Conservation (phyloP, 176 grass and related monocot genomes). For the Rhipidocladum racemiflorum region DNA sequence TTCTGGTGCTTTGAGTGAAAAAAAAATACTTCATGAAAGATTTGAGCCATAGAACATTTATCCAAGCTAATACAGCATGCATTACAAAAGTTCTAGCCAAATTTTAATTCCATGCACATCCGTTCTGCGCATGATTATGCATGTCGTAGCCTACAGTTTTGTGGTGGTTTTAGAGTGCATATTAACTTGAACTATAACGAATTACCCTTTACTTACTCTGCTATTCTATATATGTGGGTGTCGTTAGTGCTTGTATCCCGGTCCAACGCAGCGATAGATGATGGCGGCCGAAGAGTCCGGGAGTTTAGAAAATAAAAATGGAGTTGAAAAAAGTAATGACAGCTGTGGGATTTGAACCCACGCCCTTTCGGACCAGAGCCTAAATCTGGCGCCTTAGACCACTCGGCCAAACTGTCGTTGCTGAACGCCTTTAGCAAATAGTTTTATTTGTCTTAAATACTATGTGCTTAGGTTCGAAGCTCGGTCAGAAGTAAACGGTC, state of each 20-base stretch:
- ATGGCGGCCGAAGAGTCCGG: background rate
- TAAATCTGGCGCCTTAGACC: conserved; percentile 99
- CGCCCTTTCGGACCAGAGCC: conserved; percentile 99
- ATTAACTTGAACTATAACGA: background rate
- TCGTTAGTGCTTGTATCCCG: background rate
- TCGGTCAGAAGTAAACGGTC: background rate
- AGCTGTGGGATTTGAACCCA: conserved; percentile 99
- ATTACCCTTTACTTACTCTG: background rate
- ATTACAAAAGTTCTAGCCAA: background rate
- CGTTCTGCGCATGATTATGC: background rate
- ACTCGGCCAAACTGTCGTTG: conserved; percentile 87
- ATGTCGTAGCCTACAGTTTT: background rate
- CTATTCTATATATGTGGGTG: background rate
- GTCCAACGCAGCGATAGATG: background rate
- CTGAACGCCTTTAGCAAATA: accelerated
- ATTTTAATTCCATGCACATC: background rate
- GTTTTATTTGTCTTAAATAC: too few species aligned
- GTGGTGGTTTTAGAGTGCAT: background rate
- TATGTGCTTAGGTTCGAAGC: too few species aligned
- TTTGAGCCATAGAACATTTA: background rate
- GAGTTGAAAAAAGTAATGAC: background rate
- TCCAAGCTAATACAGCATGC: background rate
- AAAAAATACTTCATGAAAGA: background rate
- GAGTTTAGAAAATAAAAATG: background rate
- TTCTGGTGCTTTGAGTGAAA: background rate